Evolutionary conservation across 1,284 basidiomycete genomes (phyloP).

Genomic region (Sanghuangporus baumii): DNA sequence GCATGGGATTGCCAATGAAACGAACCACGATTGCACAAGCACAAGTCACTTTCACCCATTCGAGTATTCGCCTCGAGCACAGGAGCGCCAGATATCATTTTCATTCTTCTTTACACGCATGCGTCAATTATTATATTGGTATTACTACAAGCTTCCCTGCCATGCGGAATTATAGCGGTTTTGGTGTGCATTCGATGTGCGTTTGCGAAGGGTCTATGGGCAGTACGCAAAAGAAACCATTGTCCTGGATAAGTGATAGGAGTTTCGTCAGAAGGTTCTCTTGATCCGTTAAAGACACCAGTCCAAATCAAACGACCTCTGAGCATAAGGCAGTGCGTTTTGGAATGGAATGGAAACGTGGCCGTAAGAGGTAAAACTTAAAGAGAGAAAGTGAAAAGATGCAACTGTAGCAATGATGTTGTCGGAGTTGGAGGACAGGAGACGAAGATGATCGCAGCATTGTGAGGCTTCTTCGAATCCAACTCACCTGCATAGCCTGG

Average conservation of each 20-base stretch:
- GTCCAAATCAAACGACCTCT: slow-evolving; percentile 1
- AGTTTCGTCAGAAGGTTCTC: background rate
- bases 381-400: background rate
- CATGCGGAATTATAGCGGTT: slow-evolving; percentile 33
- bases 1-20: too few relatives aligned
- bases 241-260: slow-evolving; percentile 33
- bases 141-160: too few relatives aligned
- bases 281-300: background rate
- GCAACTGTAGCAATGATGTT: background rate
- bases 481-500: slow-evolving; percentile 68
- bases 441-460: background rate
- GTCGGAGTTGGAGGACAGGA: background rate
- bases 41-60: too few relatives aligned
- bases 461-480: background rate
- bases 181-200: slow-evolving; percentile 68
- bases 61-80: too few relatives aligned
- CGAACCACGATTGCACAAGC: too few relatives aligned
- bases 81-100: too few relatives aligned
- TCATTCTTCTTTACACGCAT: too few relatives aligned
- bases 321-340: background rate
- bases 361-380: background rate
- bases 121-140: too few relatives aligned
- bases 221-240: slow-evolving; percentile 70
- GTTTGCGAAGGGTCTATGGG: slow-evolving; percentile 69
- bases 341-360: background rate